Percentiles rank a stretch among this genome's conserved stretches.
Conservation (phyloP, 805 yeast species). For the Naumovozyma dairenensis region DNA sequence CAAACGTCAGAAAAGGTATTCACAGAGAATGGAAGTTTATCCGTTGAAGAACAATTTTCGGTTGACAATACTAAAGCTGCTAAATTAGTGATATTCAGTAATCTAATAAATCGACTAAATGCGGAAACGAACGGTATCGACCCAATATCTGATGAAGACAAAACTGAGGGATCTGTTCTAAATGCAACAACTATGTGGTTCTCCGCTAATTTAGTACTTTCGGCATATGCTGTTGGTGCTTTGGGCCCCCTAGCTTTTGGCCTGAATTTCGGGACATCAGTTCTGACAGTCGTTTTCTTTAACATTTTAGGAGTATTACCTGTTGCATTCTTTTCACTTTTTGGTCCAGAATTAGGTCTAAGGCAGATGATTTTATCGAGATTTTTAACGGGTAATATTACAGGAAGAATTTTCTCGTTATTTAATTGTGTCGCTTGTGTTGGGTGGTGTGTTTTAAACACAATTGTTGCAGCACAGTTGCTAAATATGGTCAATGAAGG, state of each 20-base stretch:
- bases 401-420: constrained; percentile 66
- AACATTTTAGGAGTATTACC: constrained; percentile 60
- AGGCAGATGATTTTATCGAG: constrained; percentile 80
- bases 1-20: neutral
- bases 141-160: constrained; percentile 67
- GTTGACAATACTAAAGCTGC: neutral
- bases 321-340: constrained; percentile 71
- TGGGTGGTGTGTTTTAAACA: constrained; percentile 92
- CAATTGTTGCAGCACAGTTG: constrained; percentile 76
- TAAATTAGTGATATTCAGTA: neutral
- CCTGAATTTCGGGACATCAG: constrained; percentile 64
- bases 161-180: constrained; percentile 52
- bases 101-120: constrained; percentile 11
- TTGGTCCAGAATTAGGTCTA: constrained; percentile 78
- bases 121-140: constrained; percentile 74
- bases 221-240: constrained; percentile 71
- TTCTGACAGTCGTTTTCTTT: constrained; percentile 62
- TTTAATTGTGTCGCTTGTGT: constrained; percentile 77
- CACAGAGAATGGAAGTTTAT: neutral
- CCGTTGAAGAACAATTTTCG: neutral
- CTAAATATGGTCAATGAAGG: constrained; percentile 60
- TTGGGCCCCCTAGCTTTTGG: constrained; percentile 53
- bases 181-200: constrained; percentile 83
- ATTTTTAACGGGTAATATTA: constrained; percentile 64
- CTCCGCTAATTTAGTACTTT: constrained; percentile 79